These are phyloP conservation scores for Diddensiella caesifluorescens DNA, from an alignment of 805 yeast species.

Conservation along the genomic window DNA sequence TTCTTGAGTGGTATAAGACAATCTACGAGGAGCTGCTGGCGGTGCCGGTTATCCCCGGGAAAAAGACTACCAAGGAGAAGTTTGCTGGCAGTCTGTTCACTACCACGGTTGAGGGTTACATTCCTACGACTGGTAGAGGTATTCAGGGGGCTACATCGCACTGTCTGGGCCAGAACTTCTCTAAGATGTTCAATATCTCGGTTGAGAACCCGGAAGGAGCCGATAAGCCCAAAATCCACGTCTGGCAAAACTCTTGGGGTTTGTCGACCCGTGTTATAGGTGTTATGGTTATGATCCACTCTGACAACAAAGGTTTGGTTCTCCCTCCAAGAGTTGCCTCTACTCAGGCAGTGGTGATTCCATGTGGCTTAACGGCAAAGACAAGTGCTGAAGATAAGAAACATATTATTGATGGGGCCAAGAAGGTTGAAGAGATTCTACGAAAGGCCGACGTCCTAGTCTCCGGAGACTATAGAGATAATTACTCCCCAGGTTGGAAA, in stretches of 20 bases:
- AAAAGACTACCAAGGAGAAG: slow-evolving; percentile 94
- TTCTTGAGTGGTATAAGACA: slow-evolving; percentile 78
- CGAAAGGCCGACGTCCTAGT: slow-evolving; percentile 62
- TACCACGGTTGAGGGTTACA: slow-evolving; percentile 93
- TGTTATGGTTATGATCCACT: slow-evolving; percentile 98
- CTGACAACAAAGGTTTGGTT: slow-evolving; percentile 97
- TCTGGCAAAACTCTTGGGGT: slow-evolving; percentile 99
- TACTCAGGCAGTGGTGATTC: slow-evolving; percentile 84
- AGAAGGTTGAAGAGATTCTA: slow-evolving; percentile 60
- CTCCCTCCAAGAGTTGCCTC: slow-evolving; percentile 97
- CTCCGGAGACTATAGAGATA: slow-evolving; percentile 82
- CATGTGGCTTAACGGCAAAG: slow-evolving; percentile 91
- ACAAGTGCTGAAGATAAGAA: slow-evolving; percentile 71
- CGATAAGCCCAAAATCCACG: slow-evolving; percentile 79
- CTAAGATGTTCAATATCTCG: slow-evolving; percentile 93
- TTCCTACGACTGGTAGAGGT: slow-evolving; percentile 98
- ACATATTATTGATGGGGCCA: slow-evolving; percentile 64
- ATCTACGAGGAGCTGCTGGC: slow-evolving; percentile 90
- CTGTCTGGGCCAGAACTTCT: slow-evolving; percentile 95
- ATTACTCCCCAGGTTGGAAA: slow-evolving; percentile 98
- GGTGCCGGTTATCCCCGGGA: slow-evolving; percentile 94
- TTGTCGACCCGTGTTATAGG: slow-evolving; percentile 97
- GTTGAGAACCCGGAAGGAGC: slow-evolving; percentile 93
- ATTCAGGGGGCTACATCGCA: slow-evolving; percentile 99
- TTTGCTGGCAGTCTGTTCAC: slow-evolving; percentile 98